Conservation (phyloP, 2,329 filamentous ascomycete species). For the Geosmithia putterillii region DNA sequence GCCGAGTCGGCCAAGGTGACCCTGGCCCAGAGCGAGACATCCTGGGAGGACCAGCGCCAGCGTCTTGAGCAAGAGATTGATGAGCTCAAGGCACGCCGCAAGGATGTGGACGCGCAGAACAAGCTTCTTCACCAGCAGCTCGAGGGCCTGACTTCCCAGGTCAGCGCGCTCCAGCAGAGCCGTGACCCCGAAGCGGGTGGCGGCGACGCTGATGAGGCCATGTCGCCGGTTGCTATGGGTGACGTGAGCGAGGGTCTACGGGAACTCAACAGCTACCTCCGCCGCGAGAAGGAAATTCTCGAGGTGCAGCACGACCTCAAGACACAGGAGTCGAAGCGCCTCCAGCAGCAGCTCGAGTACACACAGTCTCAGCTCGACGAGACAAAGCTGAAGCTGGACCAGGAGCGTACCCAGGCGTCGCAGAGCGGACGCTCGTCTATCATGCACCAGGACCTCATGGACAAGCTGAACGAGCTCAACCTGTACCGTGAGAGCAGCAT, state of each 20-base stretch:
- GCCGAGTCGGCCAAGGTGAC: conserved; percentile 75
- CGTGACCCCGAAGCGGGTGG: conserved; percentile 26
- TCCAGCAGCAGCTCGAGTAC: conserved; percentile 85
- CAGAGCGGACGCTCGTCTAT: conserved; percentile 62
- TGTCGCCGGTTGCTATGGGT: conserved; percentile 37
- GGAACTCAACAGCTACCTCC: conserved; percentile 82
- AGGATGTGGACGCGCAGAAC: conserved; percentile 83
- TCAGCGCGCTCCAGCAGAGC: conserved; percentile 66
- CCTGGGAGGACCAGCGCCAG: conserved; percentile 73
- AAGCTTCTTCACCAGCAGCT: conserved; percentile 81
- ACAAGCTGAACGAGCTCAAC: conserved; percentile 91
- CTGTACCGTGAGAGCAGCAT: conserved; percentile 90
- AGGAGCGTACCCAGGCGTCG: conserved; percentile 68
- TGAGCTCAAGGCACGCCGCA: conserved; percentile 66
- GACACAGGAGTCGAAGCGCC: conserved; percentile 72
- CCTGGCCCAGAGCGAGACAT: conserved; percentile 69
- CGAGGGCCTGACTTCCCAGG: conserved; percentile 70
- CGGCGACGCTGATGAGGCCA: conserved; percentile 39
- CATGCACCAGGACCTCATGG: conserved; percentile 81
- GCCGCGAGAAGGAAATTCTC: conserved; percentile 93
- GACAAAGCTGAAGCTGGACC: conserved; percentile 74
- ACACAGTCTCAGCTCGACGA: conserved; percentile 82
- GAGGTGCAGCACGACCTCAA: conserved; percentile 94
- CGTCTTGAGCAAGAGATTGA: conserved; percentile 73
- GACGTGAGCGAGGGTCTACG: conserved; percentile 64